These are phyloP conservation scores for Strobilomyces confusus DNA, from an alignment of 768 basidiomycete species.

Conservation along the genomic window DNA sequence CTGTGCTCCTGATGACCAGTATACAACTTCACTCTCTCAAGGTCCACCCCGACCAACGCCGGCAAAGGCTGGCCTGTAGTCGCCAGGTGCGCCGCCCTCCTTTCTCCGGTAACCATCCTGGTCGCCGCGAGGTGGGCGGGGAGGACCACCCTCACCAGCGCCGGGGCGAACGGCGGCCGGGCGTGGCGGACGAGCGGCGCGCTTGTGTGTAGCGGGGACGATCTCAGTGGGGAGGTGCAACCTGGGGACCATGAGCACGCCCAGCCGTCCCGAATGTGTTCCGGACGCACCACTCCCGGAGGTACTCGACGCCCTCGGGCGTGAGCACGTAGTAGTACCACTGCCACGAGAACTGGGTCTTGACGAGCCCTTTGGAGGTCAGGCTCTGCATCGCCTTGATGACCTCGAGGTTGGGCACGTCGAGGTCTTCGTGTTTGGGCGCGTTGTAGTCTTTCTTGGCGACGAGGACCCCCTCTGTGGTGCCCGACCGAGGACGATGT, in stretches of 20 bases:
- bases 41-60: slow-evolving; percentile 88
- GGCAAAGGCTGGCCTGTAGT: slow-evolving; percentile 85
- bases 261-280: neutral
- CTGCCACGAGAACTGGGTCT: slow-evolving; percentile 99
- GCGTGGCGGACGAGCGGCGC: slow-evolving; percentile 83
- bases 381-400: slow-evolving; percentile 67
- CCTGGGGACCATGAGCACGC: slow-evolving; percentile 39
- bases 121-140: slow-evolving; percentile 85
- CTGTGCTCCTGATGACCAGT: neutral
- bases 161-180: slow-evolving; percentile 72
- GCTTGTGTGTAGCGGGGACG: slow-evolving; percentile 97
- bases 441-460: slow-evolving; percentile 99
- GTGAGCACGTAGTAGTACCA: slow-evolving; percentile 98
- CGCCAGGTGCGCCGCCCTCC: slow-evolving; percentile 82
- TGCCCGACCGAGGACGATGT: too few relatives aligned
- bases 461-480: slow-evolving; percentile 96
- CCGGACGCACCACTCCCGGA: slow-evolving; percentile 71
- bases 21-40: slow-evolving; percentile 49
- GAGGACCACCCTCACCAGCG: slow-evolving; percentile 71
- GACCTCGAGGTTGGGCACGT: slow-evolving; percentile 65
- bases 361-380: slow-evolving; percentile 80
- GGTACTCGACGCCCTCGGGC: slow-evolving; percentile 82
- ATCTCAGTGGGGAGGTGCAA: slow-evolving; percentile 94
- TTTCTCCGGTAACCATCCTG: slow-evolving; percentile 88
- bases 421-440: slow-evolving; percentile 90